phyloP scores from a whole-genome alignment of 257 asterid genomes.

The Gynochthodes officinalis region DNA sequence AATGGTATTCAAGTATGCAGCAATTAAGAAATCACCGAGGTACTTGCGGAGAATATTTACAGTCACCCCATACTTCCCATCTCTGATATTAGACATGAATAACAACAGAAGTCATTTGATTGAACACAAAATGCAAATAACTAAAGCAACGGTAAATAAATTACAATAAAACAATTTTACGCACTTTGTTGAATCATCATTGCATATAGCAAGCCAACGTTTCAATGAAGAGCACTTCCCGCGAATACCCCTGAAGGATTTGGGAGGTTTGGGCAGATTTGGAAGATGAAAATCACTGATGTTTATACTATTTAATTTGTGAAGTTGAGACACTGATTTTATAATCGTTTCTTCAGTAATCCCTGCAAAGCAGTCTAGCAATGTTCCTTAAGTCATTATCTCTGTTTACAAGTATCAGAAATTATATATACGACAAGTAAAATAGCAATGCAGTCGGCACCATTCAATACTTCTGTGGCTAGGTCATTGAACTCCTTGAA shows the following conservation, averaged over 20 bases:
- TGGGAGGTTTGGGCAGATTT: constrained; percentile 63
- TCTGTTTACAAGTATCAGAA: background rate
- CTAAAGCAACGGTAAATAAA: background rate
- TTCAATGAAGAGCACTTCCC: constrained; percentile 71
- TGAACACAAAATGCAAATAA: background rate
- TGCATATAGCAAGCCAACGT: constrained; percentile 84
- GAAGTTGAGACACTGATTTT: constrained; percentile 55
- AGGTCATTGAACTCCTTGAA: constrained; percentile 68
- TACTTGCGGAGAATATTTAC: constrained; percentile 89
- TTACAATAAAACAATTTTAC: constrained; percentile 11
- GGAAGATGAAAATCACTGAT: constrained; percentile 62
- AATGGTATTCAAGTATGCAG: constrained; percentile 70
- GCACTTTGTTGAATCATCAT: constrained; percentile 78
- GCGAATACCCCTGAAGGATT: constrained; percentile 81
- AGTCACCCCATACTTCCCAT: constrained; percentile 65
- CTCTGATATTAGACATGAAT: constrained; percentile 38
- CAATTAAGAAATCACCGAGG: constrained; percentile 90
- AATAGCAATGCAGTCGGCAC: constrained; percentile 31
- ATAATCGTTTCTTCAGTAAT: constrained; percentile 60
- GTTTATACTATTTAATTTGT: constrained; percentile 37
- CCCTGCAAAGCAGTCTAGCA: constrained; percentile 64
- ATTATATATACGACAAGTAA: constrained; percentile 1
- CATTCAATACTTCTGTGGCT: constrained; percentile 49
- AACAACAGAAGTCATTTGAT: constrained; percentile 14
- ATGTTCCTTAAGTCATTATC: constrained; percentile 21